These are phyloP conservation scores for Larix kaempferi DNA, from an alignment of 75 land plant species.

Conservation along the genomic window DNA sequence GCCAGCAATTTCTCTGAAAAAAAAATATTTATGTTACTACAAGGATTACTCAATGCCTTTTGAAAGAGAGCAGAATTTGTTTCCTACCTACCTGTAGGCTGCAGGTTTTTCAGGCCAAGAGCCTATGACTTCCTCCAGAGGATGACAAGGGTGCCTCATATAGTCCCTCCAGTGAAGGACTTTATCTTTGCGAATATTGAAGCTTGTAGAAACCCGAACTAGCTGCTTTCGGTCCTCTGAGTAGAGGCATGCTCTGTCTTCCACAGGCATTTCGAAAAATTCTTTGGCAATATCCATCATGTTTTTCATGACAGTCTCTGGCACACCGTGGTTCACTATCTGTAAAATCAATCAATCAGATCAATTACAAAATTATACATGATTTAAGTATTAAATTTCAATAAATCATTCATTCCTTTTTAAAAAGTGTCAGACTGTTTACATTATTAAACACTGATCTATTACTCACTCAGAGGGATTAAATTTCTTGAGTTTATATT, in stretches of 20 bases:
- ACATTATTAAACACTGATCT: too few relatives aligned
- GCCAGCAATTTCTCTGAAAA: constrained; percentile 23
- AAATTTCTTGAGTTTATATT: too few relatives aligned
- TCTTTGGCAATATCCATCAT: constrained; percentile 31
- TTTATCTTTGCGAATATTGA: constrained; percentile 41
- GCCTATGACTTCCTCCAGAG: constrained; percentile 21
- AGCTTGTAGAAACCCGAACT: constrained; percentile 50
- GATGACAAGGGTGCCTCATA: constrained; percentile 55
- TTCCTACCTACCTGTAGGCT: constrained; percentile 25
- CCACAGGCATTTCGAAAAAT: constrained; percentile 46
- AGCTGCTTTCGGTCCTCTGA: constrained; percentile 30
- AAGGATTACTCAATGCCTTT: background rate
- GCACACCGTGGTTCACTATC: constrained; percentile 65
- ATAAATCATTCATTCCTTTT: background rate
- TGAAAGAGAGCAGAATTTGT: background rate
- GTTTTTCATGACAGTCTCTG: constrained; percentile 18
- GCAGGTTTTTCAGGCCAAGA: constrained; percentile 67
- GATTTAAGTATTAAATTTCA: background rate
- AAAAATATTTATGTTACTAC: background rate
- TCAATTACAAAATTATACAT: background rate
- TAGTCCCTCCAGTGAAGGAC: constrained; percentile 65
- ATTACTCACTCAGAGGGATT: too few relatives aligned
- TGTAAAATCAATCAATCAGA: constrained; percentile 23
- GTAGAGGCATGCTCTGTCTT: constrained; percentile 33
- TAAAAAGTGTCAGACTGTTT: too few relatives aligned